These are phyloP conservation scores for Fusarium drepaniforme DNA, from an alignment of 2,329 filamentous ascomycete species.

Conservation along the genomic window DNA sequence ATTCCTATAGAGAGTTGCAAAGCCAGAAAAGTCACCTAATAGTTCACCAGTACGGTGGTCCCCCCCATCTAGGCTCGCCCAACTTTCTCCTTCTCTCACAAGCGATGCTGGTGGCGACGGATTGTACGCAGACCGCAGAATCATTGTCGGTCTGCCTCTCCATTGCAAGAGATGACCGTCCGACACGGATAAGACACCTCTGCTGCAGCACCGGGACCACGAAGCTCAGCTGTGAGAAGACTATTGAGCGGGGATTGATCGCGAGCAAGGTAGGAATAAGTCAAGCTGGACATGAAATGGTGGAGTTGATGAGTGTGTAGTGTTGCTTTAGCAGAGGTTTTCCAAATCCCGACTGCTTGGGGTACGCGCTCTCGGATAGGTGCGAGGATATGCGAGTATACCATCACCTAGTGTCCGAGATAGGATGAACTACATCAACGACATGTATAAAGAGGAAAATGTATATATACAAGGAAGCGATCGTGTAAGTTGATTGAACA, in stretches of 20 bases:
- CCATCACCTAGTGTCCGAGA: not conserved
- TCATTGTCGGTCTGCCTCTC: too few species aligned
- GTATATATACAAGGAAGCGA: not conserved
- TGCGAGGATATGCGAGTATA: not conserved
- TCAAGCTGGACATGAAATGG: not conserved
- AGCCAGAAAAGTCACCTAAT: too few species aligned
- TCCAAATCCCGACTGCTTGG: not conserved
- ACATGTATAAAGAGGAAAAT: not conserved
- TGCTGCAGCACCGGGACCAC: too few species aligned
- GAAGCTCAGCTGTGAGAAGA: not conserved
- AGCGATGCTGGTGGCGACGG: too few species aligned
- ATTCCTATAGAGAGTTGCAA: too few species aligned
- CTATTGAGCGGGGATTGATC: not conserved
- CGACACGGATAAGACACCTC: too few species aligned
- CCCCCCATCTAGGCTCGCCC: too few species aligned
- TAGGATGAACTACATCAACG: not conserved
- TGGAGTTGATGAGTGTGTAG: not conserved
- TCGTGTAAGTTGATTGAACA: not conserved
- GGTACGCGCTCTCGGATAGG: not conserved
- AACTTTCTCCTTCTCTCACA: too few species aligned
- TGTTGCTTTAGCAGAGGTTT: not conserved
- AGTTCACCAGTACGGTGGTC: too few species aligned
- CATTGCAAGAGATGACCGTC: too few species aligned
- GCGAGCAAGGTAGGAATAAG: not conserved
- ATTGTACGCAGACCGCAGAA: too few species aligned